Conservation (phyloP, 164 flowering plant species). For the Stephania yunnanensis region DNA sequence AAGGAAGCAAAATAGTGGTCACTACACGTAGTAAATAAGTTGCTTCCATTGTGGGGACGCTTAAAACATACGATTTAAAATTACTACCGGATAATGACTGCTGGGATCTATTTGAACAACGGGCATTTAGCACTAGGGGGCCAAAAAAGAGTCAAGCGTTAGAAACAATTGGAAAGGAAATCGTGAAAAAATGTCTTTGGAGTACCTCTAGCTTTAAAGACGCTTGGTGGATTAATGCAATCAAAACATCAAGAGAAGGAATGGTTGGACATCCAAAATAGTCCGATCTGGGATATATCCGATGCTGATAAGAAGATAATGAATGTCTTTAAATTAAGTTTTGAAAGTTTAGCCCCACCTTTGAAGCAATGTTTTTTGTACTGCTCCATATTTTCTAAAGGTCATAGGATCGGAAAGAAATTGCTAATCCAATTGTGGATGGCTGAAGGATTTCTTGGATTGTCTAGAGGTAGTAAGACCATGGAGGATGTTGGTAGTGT, state of each 20-base stretch:
- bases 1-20: slow-evolving; percentile 7
- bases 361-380: not conserved
- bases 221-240: not conserved
- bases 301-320: not conserved
- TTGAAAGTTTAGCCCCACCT: not conserved
- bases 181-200: not conserved
- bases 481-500: not conserved
- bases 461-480: not conserved
- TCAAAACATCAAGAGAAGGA: not conserved
- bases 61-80: not conserved
- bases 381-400: not conserved
- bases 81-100: not conserved
- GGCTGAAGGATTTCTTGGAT: not conserved
- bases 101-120: not conserved
- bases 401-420: not conserved
- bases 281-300: not conserved
- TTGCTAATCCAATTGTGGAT: not conserved
- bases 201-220: not conserved
- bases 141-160: not conserved
- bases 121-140: not conserved
- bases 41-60: not conserved
- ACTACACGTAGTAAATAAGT: not conserved
- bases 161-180: slow-evolving; percentile 1
- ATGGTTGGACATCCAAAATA: not conserved
- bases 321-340: not conserved